Conservation (phyloP, 78 protist species). For the Ministeria vibrans region DNA sequence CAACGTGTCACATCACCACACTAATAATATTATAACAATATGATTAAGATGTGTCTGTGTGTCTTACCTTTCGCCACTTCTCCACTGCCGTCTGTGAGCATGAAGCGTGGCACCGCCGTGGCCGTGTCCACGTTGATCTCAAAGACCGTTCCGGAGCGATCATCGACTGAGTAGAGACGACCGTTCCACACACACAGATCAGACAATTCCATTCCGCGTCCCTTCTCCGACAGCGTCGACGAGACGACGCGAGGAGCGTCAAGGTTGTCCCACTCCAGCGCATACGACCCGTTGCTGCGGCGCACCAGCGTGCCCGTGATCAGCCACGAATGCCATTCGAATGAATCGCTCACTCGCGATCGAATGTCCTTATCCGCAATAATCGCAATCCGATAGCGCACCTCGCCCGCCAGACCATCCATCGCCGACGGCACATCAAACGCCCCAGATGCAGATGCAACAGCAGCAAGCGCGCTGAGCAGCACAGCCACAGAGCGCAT, state of each 20-base stretch:
- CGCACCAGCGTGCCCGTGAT: not conserved
- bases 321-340: not conserved
- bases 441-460: no score
- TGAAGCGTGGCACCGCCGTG: constrained; percentile 1
- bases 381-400: not conserved
- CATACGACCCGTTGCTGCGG: not conserved
- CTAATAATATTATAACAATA: no score
- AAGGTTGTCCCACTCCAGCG: not conserved
- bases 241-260: not conserved
- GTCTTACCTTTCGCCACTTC: constrained; percentile 15
- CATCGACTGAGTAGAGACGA: constrained; percentile 29
- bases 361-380: not conserved
- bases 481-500: no score
- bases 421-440: no score
- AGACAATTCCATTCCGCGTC: constrained; percentile 51
- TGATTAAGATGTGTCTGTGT: no score
- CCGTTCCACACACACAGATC: constrained; percentile 29
- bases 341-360: not conserved
- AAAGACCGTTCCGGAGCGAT: constrained; percentile 43
- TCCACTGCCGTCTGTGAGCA: constrained; percentile 34
- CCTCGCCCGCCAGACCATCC: not conserved
- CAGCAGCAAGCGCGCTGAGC: no score
- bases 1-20: no score
- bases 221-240: constrained; percentile 3
- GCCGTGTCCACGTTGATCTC: not conserved